Conservation (phyloP, 768 basidiomycete species). For the Agrocybe chaxingu region DNA sequence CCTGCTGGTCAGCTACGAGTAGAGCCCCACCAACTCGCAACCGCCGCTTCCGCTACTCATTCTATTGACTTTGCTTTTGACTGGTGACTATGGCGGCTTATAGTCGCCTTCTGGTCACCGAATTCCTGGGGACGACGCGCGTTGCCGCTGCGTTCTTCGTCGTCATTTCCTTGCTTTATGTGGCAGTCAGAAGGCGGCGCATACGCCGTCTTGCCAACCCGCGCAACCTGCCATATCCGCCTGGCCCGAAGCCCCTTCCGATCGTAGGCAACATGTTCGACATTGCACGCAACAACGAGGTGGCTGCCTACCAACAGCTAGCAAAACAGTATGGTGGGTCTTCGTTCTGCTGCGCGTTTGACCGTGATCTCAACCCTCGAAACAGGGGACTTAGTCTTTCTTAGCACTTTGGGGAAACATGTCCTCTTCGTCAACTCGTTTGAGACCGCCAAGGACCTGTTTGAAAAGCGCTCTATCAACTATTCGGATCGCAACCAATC, state of each 20-base stretch:
- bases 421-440: slow-evolving; percentile 37
- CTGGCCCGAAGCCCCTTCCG: slow-evolving; percentile 52
- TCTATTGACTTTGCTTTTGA: not conserved
- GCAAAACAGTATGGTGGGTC: slow-evolving; percentile 38
- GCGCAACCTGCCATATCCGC: slow-evolving; percentile 38
- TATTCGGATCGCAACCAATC: slow-evolving; percentile 52
- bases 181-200: slow-evolving; percentile 9
- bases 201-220: slow-evolving; percentile 18
- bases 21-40: too few relatives aligned
- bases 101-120: not conserved
- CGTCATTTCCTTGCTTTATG: slow-evolving; percentile 6
- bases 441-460: slow-evolving; percentile 46
- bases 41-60: not conserved
- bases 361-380: not conserved
- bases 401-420: slow-evolving; percentile 47
- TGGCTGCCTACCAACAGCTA: slow-evolving; percentile 36
- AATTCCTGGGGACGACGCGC: not conserved
- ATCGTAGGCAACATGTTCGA: slow-evolving; percentile 52
- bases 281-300: slow-evolving; percentile 36
- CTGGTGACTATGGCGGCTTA: not conserved
- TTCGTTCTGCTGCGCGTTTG: not conserved
- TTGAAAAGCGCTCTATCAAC: slow-evolving; percentile 52
- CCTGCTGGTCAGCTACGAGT: too few relatives aligned
- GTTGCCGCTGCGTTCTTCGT: slow-evolving; percentile 5
- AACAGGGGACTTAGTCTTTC: slow-evolving; percentile 52